Evolutionary conservation across 2,329 filamentous ascomycete species (phyloP).

Genomic region (Verticillium klebahnii): DNA sequence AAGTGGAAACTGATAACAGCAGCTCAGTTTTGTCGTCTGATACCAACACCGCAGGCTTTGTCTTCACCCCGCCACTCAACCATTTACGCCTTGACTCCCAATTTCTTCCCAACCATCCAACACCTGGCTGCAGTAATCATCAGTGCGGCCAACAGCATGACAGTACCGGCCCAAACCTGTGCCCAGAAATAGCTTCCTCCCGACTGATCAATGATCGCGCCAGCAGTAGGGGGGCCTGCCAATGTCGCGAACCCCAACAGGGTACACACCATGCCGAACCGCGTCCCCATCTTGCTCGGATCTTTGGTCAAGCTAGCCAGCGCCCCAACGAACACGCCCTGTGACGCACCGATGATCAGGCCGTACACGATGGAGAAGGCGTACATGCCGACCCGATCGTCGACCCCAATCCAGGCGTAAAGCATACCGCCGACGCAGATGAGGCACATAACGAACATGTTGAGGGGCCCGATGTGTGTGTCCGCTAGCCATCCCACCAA

Average conservation of each 20-base stretch:
- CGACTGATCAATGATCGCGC: conserved; percentile 35
- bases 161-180: conserved; percentile 37
- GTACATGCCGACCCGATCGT: conserved; percentile 30
- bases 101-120: conserved; percentile 26
- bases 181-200: conserved; percentile 33
- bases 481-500: conserved; percentile 53
- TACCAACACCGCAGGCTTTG: no score
- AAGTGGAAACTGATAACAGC: no score
- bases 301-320: conserved; percentile 36
- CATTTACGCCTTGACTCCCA: conserved; percentile 25
- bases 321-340: conserved; percentile 32
- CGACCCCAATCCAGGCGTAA: conserved; percentile 49
- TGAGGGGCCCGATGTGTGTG: conserved; percentile 47
- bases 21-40: no score
- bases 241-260: conserved; percentile 33
- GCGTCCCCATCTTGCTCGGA: conserved; percentile 36
- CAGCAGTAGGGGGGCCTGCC: conserved; percentile 36
- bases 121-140: conserved; percentile 23
- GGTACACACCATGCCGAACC: conserved; percentile 39
- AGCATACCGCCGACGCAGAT: conserved; percentile 27
- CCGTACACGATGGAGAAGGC: conserved; percentile 38
- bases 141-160: conserved; percentile 27
- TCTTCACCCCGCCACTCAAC: no score
- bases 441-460: conserved; percentile 40
- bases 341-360: conserved; percentile 32